phyloP scores from a whole-genome alignment of 1,284 basidiomycete species.

The Melanopsichium pennsylvanicum region DNA sequence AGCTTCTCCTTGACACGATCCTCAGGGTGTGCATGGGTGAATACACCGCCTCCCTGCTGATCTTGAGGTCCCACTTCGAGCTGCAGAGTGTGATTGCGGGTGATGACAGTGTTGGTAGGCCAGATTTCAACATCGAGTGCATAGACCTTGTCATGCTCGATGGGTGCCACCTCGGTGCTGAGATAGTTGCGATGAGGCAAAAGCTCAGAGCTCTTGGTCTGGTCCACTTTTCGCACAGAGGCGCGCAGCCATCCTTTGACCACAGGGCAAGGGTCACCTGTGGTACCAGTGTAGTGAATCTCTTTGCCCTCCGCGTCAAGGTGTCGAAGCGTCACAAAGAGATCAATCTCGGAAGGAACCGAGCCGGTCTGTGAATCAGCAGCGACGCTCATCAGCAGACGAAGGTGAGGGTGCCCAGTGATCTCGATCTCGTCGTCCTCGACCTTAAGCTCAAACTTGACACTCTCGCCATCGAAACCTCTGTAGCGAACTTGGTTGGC shows the following conservation, averaged over 20 bases:
- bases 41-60: constrained; percentile 24
- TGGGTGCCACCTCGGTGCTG: constrained; percentile 48
- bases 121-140: constrained; percentile 62
- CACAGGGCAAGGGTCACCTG: constrained; percentile 63
- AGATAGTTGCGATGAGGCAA: constrained; percentile 61
- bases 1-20: constrained; percentile 12
- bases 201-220: constrained; percentile 33
- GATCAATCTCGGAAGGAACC: constrained; percentile 62
- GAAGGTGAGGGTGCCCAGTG: constrained; percentile 60
- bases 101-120: constrained; percentile 64
- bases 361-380: constrained; percentile 18
- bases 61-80: constrained; percentile 55
- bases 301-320: constrained; percentile 61
- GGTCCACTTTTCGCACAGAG: constrained; percentile 59
- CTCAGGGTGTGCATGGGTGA: constrained; percentile 15
- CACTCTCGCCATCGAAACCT: constrained; percentile 10
- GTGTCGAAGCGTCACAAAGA: constrained; percentile 64
- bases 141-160: constrained; percentile 51
- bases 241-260: constrained; percentile 65
- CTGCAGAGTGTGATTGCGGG: constrained; percentile 50
- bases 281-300: constrained; percentile 64
- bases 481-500: constrained; percentile 7
- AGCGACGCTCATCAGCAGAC: constrained; percentile 45
- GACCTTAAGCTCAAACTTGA: constrained; percentile 13
- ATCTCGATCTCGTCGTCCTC: constrained; percentile 51